Evolutionary conservation across 2,329 filamentous ascomycete species (phyloP), one percentile per base, ranked within the genome.

Genomic region (Blumeria graminis): DNA sequence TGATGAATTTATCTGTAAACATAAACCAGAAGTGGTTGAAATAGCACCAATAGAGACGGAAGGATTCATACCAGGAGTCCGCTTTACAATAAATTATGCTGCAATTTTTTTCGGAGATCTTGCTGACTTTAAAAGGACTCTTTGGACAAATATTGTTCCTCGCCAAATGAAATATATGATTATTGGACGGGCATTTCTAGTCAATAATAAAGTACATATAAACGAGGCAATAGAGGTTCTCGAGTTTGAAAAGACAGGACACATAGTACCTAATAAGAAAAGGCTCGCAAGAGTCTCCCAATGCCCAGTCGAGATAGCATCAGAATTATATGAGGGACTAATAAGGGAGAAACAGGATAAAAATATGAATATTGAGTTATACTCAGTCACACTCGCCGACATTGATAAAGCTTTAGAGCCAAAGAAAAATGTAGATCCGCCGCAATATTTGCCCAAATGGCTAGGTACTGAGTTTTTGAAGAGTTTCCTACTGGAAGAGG

Each of bases 401-500:
- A 53, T 53, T 18, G 51, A 53, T 38, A 53, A 39, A 53, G 51
- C 51, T 9, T 38, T 53, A 9, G 34, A 33, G 8, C 34, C 51
- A 2, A 39, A 53, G 28, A 22, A 53, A 16, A 2, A 18, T 16
- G 34, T 53, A 5, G 34, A 38, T 16, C 34, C 51, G 16, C 3
- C 6, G 11, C 11, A 53, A 6, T 22, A 53, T 22, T 38, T 53
- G 32, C 51, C 51, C 67, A 56, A 65, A 70, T 67, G 61, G 65
- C 33, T 28, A 28, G 22, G 22, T 28, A 28, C 22, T 56, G 60
- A 55, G 55, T 55, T 61, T 5, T 55, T 67, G 43, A 66, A 62
- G 48, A 60, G 59, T 45, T 60, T 66, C 50, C 54, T 81, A n/a
- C 65, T 72, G 46, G 69, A 69, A 2, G 72, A 81, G 58, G 80